A percentile compares a stretch with the other conserved stretches of the same genome.
phyloP scores from a whole-genome alignment of 176 grass and related monocot species.

The Oryza officinalis region DNA sequence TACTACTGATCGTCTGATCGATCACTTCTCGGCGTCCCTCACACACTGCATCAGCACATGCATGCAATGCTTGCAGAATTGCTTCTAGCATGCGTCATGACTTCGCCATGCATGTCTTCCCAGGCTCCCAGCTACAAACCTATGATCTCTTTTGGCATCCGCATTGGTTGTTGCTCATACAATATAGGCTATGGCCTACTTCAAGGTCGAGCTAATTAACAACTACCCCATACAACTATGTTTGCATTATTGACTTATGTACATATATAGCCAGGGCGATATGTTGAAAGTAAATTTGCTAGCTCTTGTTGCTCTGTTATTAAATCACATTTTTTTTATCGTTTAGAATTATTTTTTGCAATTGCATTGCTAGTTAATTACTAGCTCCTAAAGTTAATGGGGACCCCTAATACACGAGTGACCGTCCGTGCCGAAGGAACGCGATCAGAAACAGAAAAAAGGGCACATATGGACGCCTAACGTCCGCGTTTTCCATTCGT shows the following conservation, averaged over 20 bases:
- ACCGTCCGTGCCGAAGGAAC: too few relatives aligned
- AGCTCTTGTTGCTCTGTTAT: too few relatives aligned
- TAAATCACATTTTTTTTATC: too few relatives aligned
- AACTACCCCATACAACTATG: background rate
- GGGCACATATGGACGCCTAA: too few relatives aligned
- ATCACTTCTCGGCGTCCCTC: background rate
- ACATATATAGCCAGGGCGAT: too few relatives aligned
- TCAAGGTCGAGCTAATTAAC: slow-evolving; percentile 15
- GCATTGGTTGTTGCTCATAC: slow-evolving; percentile 22
- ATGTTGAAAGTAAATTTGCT: too few relatives aligned
- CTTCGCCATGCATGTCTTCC: slow-evolving; percentile 29
- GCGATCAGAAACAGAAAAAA: too few relatives aligned
- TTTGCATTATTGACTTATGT: slow-evolving; percentile 14
- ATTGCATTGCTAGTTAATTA: too few relatives aligned
- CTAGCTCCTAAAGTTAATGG: too few relatives aligned
- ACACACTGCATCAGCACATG: background rate
- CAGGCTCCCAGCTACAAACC: slow-evolving; percentile 32
- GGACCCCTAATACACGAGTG: too few relatives aligned
- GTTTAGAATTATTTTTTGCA: too few relatives aligned
- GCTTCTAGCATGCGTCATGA: slow-evolving; percentile 38
- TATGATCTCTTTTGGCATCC: slow-evolving; percentile 13
- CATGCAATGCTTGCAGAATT: slow-evolving; percentile 41
- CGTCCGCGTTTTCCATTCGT: too few relatives aligned
- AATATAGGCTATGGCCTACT: slow-evolving; percentile 12
- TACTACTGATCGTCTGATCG: background rate